Base-by-base conservation (phyloP, 176 grass and related monocot species). In the Musa itinerans region DNA sequence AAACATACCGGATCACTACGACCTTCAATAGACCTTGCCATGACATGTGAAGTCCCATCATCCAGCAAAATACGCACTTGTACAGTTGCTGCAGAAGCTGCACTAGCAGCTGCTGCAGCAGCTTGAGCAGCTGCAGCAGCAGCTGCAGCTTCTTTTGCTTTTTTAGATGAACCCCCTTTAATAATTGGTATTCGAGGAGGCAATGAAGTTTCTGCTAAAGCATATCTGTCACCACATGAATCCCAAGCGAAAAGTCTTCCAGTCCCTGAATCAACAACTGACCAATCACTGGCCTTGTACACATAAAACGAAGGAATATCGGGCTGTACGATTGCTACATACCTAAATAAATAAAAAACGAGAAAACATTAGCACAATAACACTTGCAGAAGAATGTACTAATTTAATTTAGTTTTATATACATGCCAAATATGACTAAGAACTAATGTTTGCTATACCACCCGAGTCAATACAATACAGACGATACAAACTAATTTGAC, bases 221-320 rank as follows among this genome's bases (percentile, higher is more conserved):
- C 95, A 80, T 94, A 99, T 87, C 95, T 86, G 76, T 99, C 95
- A 71, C 90, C 82, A 65, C 95, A 99, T 63, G 86, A 85, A 54
- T 99, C 95, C 95, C 95, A 99, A 54, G 95, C 88, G 74, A 99
- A 99, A 53, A 99, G 88, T 76, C 86, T 99, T 56, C 95, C 95
- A 22, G 90, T 99, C 52, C 95, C 95, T 76, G 90, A 89, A 85
- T 99, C 95, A 64, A 92, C 90, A 72, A 92, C 90, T 24, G 88
- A 81, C 90, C 90, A 99, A 83, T 99, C 95, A 85, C 82, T 92
- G 82, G 86, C 90, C 82, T 93, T 99, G 83, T 94, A 99, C 43
- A 99, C 76, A 78, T 81, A 53, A 78, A 99, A 99, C 26, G 95
- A 94, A 77, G 95, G 95, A 73, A 99, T 92, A 79, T 99, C 95